These are phyloP conservation scores for Hyphopichia khmerensis DNA, from an alignment of 1,139 yeast genomes.

Conservation along the genomic window DNA sequence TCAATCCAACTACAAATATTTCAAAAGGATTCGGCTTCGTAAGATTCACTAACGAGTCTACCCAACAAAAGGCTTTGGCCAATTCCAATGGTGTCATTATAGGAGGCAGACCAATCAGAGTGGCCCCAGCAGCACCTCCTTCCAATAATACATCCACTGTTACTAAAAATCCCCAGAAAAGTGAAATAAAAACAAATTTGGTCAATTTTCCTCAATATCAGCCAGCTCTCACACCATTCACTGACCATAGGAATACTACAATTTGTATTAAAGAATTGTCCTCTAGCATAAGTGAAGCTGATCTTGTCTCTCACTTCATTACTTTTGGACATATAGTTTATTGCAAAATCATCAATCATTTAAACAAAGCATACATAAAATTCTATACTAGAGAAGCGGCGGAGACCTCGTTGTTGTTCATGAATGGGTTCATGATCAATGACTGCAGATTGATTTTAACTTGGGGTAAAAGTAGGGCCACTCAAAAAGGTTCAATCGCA, in stretches of 20 bases:
- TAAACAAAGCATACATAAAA: conserved; percentile 24
- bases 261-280: conserved; percentile 30
- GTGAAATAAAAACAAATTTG: conserved; percentile 5
- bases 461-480: conserved; percentile 29
- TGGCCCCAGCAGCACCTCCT: conserved; percentile 39
- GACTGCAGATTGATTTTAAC: conserved; percentile 28
- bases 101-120: conserved; percentile 75
- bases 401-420: conserved; percentile 31
- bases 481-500: background rate
- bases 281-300: conserved; percentile 27
- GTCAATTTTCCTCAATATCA: conserved; percentile 29
- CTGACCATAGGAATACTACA: conserved; percentile 39
- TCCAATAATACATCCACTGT: conserved; percentile 9
- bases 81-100: conserved; percentile 83
- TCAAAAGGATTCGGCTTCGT: conserved; percentile 93
- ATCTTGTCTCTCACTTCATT: conserved; percentile 26
- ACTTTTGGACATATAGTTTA: conserved; percentile 37
- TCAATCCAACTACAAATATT: conserved; percentile 70
- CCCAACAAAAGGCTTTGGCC: conserved; percentile 68
- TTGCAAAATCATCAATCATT: conserved; percentile 20
- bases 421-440: conserved; percentile 32
- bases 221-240: conserved; percentile 28
- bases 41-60: conserved; percentile 70
- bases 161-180: conserved; percentile 4
- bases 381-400: conserved; percentile 35